Evolutionary conservation across 306 rosid genomes (phyloP), one percentile per base, ranked within the genome.

Genomic region (Lathyrus aphaca): DNA sequence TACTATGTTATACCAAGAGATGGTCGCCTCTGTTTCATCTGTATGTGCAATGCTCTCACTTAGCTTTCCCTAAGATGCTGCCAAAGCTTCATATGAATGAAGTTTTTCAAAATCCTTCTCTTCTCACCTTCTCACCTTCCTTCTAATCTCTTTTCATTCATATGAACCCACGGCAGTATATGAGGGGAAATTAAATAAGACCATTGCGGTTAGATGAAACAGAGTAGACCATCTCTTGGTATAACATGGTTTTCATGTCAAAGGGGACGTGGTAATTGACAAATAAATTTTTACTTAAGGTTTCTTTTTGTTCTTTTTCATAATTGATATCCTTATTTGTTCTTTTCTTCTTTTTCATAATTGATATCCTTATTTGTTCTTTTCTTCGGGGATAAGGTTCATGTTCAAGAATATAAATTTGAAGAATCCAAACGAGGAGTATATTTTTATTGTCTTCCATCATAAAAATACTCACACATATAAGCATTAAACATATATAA

Each of bases 261-360:
- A 94, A 91, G 95, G 88, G 95, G 95, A 70, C 82, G 64, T 75
- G 99, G 99, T 91, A 91, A 82, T 76, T 77, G 44, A 44, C 49
- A 10, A 6, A 48, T 74, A 5, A 66, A 77, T 58, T 40, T 60
- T 73, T 69, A 27, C 11, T 3, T 25, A 42, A 60, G 12, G 9
- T 68, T 55, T 72, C 9, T 68, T 30, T 9, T 35, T 53, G 39
- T 35, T 35, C 39, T 65, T 68, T 64, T 11, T 35, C 42, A 71
- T 40, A 30, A 72, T 18, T 76, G 72, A 19, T 73, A 40, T 32
- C 56, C 65, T 73, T 43, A 78, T 49, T 29, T 39, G 51, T 59
- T 73, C 45, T 77, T 35, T 19, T 68, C 54, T 70, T 25, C 61
- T n/a, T n/a, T n/a, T n/a, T n/a, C n/a, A n/a, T n/a, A n/a, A n/a